These are phyloP conservation scores for Apiospora phragmitis DNA, from an alignment of 2,329 filamentous ascomycete genomes.

Conservation along the genomic window DNA sequence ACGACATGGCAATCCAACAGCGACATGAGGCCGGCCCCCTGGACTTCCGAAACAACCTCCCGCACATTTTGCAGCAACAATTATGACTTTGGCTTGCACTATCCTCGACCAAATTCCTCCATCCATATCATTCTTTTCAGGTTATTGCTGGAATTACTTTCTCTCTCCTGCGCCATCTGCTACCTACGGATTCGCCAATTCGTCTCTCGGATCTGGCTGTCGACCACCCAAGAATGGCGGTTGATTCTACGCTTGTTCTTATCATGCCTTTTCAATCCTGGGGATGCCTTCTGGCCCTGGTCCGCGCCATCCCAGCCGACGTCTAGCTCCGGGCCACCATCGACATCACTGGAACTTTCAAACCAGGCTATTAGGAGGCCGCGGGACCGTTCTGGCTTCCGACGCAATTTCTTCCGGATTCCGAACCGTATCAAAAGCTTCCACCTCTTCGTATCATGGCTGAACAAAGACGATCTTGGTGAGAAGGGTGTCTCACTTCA, in stretches of 20 bases:
- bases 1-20: not conserved
- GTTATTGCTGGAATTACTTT: not conserved
- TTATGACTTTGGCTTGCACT: slow-evolving; percentile 6
- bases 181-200: slow-evolving; percentile 1
- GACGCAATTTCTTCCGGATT: not conserved
- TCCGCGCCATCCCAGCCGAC: not conserved
- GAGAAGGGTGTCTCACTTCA: slow-evolving; percentile 12
- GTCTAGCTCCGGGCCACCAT: not conserved
- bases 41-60: not conserved
- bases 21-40: not conserved
- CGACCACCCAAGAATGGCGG: slow-evolving; percentile 1
- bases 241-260: not conserved
- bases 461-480: slow-evolving; percentile 8
- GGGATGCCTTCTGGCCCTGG: not conserved
- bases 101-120: not conserved
- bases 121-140: slow-evolving; percentile 2
- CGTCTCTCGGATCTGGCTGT: not conserved
- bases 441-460: slow-evolving; percentile 12
- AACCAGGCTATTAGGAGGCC: not conserved
- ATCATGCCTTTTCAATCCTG: not conserved
- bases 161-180: not conserved
- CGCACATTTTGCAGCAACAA: not conserved
- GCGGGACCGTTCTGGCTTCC: not conserved
- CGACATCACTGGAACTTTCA: not conserved
- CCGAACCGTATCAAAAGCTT: slow-evolving; percentile 9